phyloP scores from a whole-genome alignment of 225 moss, liverwort and hornwort genomes.

The Asterella californica region DNA sequence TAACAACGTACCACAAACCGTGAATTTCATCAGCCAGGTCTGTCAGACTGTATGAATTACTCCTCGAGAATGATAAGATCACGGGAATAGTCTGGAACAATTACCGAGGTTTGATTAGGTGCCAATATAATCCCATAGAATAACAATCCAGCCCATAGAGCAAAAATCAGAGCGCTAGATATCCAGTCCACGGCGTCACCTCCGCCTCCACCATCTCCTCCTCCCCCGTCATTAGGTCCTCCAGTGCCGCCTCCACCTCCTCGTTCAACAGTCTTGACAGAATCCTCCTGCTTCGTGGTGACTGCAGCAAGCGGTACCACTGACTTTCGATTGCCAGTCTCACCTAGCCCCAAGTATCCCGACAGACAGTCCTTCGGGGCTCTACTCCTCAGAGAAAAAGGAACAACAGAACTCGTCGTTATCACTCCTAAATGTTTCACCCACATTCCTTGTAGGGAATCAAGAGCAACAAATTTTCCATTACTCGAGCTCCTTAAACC shows the following conservation, averaged over 20 bases:
- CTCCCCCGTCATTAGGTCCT: constrained; percentile 39
- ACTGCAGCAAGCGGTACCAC: neutral
- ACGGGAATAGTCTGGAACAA: neutral
- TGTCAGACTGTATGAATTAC: no score
- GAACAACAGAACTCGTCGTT: neutral
- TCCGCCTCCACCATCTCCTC: constrained; percentile 60
- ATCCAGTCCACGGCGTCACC: constrained; percentile 69
- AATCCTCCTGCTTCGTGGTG: constrained; percentile 1
- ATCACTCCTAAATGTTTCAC: neutral
- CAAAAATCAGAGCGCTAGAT: constrained; percentile 75
- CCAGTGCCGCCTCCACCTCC: constrained; percentile 37
- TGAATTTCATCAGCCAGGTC: no score
- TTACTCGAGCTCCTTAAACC: neutral
- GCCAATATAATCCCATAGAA: constrained; percentile 50
- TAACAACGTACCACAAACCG: no score
- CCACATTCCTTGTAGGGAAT: neutral
- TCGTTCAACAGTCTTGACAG: neutral
- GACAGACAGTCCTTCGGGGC: no score
- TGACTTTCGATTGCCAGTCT: neutral
- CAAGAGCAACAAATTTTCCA: neutral
- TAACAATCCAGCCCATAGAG: constrained; percentile 62
- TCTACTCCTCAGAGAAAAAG: no score
- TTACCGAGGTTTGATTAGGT: constrained; percentile 70
- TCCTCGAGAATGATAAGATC: no score
- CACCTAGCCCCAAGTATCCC: neutral